Evolutionary conservation across 1,284 basidiomycete genomes (phyloP).

Genomic region (Phlebopus sp.): DNA sequence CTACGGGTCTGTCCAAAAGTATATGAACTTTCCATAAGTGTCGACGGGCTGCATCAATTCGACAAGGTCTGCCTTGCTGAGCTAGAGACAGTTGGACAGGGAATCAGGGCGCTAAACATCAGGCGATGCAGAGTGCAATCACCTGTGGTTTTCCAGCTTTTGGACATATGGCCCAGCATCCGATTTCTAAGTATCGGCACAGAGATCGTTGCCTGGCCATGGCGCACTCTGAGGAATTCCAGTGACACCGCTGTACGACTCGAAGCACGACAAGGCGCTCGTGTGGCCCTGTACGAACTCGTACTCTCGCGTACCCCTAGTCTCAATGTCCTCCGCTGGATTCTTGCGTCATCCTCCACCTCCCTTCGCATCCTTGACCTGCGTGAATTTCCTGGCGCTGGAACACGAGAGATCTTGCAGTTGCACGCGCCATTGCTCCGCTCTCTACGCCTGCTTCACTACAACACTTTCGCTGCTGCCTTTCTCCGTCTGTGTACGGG

Average conservation of each 20-base stretch:
- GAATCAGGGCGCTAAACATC: conserved; percentile 40
- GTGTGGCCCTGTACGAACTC: conserved; percentile 39
- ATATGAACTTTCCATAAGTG: conserved; percentile 38
- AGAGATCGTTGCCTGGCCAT: conserved; percentile 38
- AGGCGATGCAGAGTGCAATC: conserved; percentile 41
- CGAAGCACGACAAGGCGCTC: conserved; percentile 10
- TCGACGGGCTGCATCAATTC: conserved; percentile 31
- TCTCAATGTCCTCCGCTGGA: conserved; percentile 34
- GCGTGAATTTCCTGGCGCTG: conserved; percentile 34
- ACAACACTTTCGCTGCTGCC: conserved; percentile 30
- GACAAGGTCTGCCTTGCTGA: conserved; percentile 22
- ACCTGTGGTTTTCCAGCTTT: conserved; percentile 43
- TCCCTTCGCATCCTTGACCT: conserved; percentile 42
- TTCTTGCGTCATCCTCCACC: conserved; percentile 35
- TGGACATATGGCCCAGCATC: conserved; percentile 39
- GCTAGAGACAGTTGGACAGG: conserved; percentile 22
- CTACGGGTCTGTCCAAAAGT: conserved; percentile 34
- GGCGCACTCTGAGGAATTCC: conserved; percentile 2
- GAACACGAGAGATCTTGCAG: conserved; percentile 27
- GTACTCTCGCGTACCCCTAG: conserved; percentile 36
- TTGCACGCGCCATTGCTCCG: conserved; percentile 34
- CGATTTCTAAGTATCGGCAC: conserved; percentile 39
- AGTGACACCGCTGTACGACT: no score
- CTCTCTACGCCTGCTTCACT: conserved; percentile 42
- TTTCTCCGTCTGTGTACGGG: conserved; percentile 38